Conservation (phyloP, 164 flowering plant species). For the Liriodendron chinense region DNA sequence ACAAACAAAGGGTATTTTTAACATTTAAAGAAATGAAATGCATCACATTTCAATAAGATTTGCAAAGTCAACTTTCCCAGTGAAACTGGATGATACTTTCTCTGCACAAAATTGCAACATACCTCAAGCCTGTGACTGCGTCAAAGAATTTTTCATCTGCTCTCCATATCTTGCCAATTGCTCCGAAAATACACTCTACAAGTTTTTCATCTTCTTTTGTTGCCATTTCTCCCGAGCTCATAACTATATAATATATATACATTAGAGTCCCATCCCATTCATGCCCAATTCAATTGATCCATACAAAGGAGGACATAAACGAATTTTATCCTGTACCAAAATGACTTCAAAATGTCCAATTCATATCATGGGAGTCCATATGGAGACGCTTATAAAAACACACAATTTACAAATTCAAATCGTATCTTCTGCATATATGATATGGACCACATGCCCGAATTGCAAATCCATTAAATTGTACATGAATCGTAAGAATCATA, state of each 20-base stretch:
- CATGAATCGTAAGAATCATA: no score
- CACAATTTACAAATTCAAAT: no score
- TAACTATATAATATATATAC: constrained; percentile 31
- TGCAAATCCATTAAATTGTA: no score
- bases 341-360: no score
- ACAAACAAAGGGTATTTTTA: neutral
- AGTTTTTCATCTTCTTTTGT: no score
- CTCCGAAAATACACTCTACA: constrained; percentile 4
- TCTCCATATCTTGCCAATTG: constrained; percentile 86
- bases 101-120: constrained; percentile 5
- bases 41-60: neutral
- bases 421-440: no score
- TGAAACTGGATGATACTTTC: neutral
- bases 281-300: neutral
- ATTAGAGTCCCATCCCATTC: neutral
- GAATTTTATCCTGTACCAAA: neutral
- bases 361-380: no score
- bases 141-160: constrained; percentile 89
- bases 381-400: no score
- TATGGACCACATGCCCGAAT: no score
- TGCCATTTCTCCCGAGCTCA: no score
- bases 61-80: neutral
- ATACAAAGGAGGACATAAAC: neutral
- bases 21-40: neutral
- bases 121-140: constrained; percentile 95